phyloP scores from a whole-genome alignment of 176 grass and related monocot genomes.

The Triticum timopheevii region DNA sequence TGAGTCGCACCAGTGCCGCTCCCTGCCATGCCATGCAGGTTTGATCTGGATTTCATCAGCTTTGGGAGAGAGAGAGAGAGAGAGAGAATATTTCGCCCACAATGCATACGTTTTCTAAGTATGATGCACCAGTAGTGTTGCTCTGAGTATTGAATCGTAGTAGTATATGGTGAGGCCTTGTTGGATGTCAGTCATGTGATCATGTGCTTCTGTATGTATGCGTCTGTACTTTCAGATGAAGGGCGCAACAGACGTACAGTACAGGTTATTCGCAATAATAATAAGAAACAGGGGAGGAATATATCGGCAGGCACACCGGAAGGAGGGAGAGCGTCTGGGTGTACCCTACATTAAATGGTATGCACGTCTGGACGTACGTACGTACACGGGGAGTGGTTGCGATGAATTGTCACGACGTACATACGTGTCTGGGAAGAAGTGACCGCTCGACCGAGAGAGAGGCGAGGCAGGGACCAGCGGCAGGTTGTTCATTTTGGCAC shows the following conservation, averaged over 20 bases:
- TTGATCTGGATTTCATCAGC: conserved; percentile 36
- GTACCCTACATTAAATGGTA: background rate
- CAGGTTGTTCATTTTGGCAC: background rate
- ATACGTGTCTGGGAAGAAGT: background rate
- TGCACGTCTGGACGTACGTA: background rate
- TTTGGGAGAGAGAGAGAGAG: background rate
- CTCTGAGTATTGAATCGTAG: background rate
- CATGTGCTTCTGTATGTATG: background rate
- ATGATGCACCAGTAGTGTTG: background rate
- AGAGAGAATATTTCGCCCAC: background rate
- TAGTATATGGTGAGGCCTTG: background rate
- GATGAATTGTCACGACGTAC: background rate
- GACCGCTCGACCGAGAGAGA: background rate
- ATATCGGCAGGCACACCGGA: background rate
- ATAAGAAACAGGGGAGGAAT: background rate
- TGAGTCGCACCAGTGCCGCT: conserved; percentile 12
- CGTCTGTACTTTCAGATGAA: background rate
- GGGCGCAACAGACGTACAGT: background rate
- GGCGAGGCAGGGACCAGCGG: background rate
- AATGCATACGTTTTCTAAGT: background rate
- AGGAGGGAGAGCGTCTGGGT: background rate
- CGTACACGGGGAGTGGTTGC: background rate
- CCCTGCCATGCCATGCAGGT: conserved; percentile 12
- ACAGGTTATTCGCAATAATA: background rate
- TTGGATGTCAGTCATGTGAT: background rate